These are phyloP conservation scores for Kwoniella heveanensis DNA, from an alignment of 768 basidiomycete species.

Conservation along the genomic window DNA sequence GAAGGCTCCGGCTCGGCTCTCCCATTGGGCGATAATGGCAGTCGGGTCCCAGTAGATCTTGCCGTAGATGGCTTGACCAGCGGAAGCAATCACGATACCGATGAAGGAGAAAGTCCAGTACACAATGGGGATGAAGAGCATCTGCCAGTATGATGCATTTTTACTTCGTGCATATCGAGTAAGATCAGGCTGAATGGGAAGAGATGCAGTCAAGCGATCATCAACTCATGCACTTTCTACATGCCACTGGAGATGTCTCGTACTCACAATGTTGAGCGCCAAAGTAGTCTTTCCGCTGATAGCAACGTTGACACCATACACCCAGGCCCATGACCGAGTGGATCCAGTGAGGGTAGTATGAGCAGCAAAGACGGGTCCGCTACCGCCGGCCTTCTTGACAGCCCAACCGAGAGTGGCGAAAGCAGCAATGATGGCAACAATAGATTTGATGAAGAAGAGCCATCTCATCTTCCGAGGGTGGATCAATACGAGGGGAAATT, in stretches of 20 bases:
- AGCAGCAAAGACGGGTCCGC: conserved; percentile 63
- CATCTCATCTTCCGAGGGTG: conserved; percentile 76
- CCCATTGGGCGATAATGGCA: conserved; percentile 70
- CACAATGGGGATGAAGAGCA: conserved; percentile 72
- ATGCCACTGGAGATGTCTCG: too few species aligned
- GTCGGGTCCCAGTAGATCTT: conserved; percentile 71
- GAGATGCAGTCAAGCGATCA: background rate
- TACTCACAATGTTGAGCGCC: conserved; percentile 62
- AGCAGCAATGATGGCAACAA: conserved; percentile 68
- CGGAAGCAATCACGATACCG: conserved; percentile 78
- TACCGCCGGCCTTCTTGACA: conserved; percentile 62
- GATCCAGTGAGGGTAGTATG: conserved; percentile 63
- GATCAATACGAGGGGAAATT: conserved; percentile 49
- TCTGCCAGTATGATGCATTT: conserved; percentile 63
- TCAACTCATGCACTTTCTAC: too few species aligned
- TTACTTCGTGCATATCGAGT: conserved; percentile 71
- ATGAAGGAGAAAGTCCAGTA: conserved; percentile 78
- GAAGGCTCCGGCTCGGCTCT: conserved; percentile 82
- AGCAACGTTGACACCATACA: conserved; percentile 73
- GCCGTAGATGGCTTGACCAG: conserved; percentile 73
- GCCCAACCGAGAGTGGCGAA: conserved; percentile 79
- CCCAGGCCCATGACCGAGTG: conserved; percentile 73
- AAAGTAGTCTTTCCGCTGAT: conserved; percentile 66
- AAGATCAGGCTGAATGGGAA: conserved; percentile 73
- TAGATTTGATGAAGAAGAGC: conserved; percentile 70